Percentiles rank a stretch among this genome's conserved stretches.
Conservation (phyloP, 2,329 filamentous ascomycete species). For the Rhynchosporium graminicola region DNA sequence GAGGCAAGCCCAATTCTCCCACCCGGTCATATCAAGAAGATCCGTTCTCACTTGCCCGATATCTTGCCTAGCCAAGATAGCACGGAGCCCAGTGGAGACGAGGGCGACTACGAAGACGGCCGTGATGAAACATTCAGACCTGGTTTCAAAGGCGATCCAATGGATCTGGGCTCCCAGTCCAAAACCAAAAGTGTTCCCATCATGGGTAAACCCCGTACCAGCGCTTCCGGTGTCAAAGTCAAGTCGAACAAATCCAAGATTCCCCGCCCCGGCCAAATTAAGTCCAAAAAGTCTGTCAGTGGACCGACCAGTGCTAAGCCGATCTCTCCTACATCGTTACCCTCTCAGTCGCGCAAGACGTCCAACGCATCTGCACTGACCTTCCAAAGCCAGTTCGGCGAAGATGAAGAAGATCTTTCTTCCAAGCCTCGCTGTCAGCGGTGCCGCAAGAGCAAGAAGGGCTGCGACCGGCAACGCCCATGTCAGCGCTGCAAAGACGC, state of each 20-base stretch:
- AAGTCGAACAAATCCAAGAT: constrained; percentile 49
- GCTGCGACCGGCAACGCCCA: constrained; percentile 92
- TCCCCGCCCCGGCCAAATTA: constrained; percentile 40
- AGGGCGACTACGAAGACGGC: constrained; percentile 54
- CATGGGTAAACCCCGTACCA: constrained; percentile 44
- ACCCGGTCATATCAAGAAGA: constrained; percentile 46
- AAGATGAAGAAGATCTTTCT: constrained; percentile 86
- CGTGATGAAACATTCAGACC: constrained; percentile 41
- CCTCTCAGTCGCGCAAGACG: constrained; percentile 71
- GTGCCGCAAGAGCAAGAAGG: constrained; percentile 99
- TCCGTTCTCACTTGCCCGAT: constrained; percentile 52
- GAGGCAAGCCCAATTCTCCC: constrained; percentile 54
- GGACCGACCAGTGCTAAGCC: constrained; percentile 45
- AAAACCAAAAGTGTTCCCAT: constrained; percentile 46
- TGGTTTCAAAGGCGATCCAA: constrained; percentile 31
- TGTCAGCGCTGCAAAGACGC: constrained; percentile 96
- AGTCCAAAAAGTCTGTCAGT: constrained; percentile 52
- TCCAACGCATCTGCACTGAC: constrained; percentile 68
- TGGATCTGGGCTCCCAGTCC: constrained; percentile 34
- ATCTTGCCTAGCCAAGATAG: constrained; percentile 58
- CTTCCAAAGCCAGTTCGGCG: constrained; percentile 60
- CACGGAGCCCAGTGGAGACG: constrained; percentile 62
- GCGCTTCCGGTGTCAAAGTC: constrained; percentile 45
- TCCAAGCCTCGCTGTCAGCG: constrained; percentile 96
- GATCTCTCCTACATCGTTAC: constrained; percentile 67